Percentiles rank a stretch among this genome's conserved stretches.
Conservation (phyloP, 208 protist genomes). For the Acanthamoeba pearcei region DNA sequence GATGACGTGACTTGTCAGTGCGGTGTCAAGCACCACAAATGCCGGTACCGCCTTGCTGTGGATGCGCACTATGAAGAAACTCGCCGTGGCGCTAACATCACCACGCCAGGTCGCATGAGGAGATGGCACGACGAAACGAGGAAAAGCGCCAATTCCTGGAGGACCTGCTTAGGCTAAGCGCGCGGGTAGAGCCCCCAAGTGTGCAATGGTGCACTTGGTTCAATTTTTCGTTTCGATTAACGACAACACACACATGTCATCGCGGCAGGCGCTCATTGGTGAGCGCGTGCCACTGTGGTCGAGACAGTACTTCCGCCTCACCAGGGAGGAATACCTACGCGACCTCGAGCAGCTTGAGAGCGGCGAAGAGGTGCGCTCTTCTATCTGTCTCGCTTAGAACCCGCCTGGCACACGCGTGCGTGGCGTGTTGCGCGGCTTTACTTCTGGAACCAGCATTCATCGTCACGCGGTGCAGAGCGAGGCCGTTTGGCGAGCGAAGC, state of each 20-base stretch:
- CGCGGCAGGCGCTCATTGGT: neutral
- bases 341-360: neutral
- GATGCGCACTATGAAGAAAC: neutral
- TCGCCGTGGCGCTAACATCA: neutral
- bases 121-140: neutral
- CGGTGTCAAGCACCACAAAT: conserved; percentile 4
- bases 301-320: neutral
- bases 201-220: neutral
- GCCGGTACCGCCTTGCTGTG: neutral
- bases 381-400: no score
- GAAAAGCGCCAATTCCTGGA: neutral
- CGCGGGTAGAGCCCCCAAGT: neutral
- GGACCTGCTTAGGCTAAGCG: neutral
- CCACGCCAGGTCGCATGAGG: neutral
- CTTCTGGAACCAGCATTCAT: neutral
- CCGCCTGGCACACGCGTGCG: no score
- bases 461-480: neutral
- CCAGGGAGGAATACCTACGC: neutral
- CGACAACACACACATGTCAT: neutral
- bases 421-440: no score
- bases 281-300: neutral
- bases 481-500: neutral
- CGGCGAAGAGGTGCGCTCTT: neutral
- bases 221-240: neutral
- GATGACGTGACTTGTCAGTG: conserved; percentile 17